Evolutionary conservation across 768 basidiomycete genomes (phyloP), one percentile per base, ranked within the genome.

Genomic region (Nidularia pulvinata): DNA sequence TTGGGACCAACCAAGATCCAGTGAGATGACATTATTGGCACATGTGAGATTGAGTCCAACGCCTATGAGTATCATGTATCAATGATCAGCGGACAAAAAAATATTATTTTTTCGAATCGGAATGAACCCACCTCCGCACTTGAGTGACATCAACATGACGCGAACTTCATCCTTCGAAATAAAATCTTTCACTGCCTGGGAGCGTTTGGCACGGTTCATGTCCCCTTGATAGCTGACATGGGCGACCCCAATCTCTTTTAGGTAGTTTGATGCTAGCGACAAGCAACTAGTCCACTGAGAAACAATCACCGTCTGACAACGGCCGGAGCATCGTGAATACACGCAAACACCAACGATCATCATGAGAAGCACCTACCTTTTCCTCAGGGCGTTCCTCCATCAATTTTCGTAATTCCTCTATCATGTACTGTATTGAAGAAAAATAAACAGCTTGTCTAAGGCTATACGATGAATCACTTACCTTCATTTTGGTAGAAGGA

Each of bases 401-500:
- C 57, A 80, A 72, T 32, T 73, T 66, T 36, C 68, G 53, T 5
- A 90, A 64, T 10, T 75, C 65, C n/a, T 83, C 72, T 77, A 88
- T 89, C 82, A 84, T 84, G 48, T 68, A 72, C 81, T 84, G 22
- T 6, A 30, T 10, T 10, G 53, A 22, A 46, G 34, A 30, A 42
- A 42, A 4, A 42, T 48, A 22, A 22, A 43, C 48, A 3, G 50
- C 3, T 43, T 3, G 45, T n/a, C 10, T 51, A 25, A 55, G 36
- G 14, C 35, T 5, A 53, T 16, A 4, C 33, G 13, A 11, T 25
- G n/a, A 50, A 6, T 7, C 46, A 60, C 73, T 33, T 55, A 84
- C 84, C 72, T 85, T 84, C 86, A 89, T 87, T 76, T 90, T 91
- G 2, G 86, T 87, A 4, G 86, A 87, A 0, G 86, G 85, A 61